Evolutionary conservation across 1,139 yeast genomes (phyloP).

Genomic region (Diutina mesorugosa): DNA sequence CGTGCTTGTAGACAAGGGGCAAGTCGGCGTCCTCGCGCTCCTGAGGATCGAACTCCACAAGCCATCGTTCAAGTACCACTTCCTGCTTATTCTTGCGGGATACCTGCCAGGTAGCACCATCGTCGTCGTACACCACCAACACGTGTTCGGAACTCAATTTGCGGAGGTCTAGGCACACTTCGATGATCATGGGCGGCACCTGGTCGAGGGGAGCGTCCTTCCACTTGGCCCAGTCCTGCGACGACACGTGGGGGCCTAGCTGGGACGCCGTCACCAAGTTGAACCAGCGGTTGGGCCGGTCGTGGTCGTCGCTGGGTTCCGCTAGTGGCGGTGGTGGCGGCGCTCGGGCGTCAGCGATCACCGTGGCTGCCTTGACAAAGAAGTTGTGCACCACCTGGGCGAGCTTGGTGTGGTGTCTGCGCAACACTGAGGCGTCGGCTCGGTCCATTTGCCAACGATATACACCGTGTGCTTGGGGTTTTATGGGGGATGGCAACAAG

Average conservation of each 20-base stretch:
- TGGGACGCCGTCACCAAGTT: conserved; percentile 40
- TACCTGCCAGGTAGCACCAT: conserved; percentile 36
- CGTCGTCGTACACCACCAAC: conserved; percentile 44
- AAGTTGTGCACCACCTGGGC: conserved; percentile 48
- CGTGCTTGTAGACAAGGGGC: conserved; percentile 62
- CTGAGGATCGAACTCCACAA: conserved; percentile 56
- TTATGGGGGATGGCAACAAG: no score
- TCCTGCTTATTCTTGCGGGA: conserved; percentile 49
- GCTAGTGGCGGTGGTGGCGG: not conserved
- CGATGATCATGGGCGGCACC: conserved; percentile 71
- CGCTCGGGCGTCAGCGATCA: conserved; percentile 20
- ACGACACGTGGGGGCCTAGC: conserved; percentile 10
- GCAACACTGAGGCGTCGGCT: not conserved
- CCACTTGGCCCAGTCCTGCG: conserved; percentile 57
- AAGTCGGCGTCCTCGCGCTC: conserved; percentile 30
- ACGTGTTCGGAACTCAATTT: conserved; percentile 47
- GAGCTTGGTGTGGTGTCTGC: conserved; percentile 16
- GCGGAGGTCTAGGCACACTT: conserved; percentile 66
- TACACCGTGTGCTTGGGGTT: not conserved
- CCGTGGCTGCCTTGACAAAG: conserved; percentile 59
- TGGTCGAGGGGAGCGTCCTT: conserved; percentile 11
- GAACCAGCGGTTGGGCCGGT: conserved; percentile 45
- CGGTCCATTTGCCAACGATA: not conserved
- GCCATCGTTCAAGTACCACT: conserved; percentile 87
- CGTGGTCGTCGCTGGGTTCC: conserved; percentile 4